Evolutionary conservation across 169 alveolate species (phyloP), one percentile per base, ranked within the genome.

Genomic region (Plasmodium malariae): DNA sequence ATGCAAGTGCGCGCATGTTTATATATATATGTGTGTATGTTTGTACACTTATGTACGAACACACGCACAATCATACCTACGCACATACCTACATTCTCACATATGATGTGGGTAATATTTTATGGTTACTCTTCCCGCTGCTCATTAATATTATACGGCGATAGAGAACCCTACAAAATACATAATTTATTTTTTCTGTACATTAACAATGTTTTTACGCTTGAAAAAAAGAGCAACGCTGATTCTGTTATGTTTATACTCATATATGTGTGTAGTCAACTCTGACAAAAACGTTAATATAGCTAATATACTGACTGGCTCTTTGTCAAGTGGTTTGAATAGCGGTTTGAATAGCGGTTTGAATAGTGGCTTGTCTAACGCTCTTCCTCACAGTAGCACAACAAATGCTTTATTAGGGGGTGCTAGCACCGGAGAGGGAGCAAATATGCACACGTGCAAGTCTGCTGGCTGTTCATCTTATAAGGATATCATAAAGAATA

Each of bases 381-480:
- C 32, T 54, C 14, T 14, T 54, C 19, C 17, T 55, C 32, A 14
- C 57, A n/a, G 26, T 1, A n/a, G 7, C 32, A 2, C 74, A 7
- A 6, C 74, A 67, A 67, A 12, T 12, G 57, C 59, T 19, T 21
- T 30, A 43, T 34, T 3, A 2, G 21, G 28, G 14, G 19, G 24
- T 6, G 5, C 48, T n/a, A n/a, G n/a, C 32, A 36, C 9, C 4
- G 68, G 51, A 36, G 14, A n/a, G 21, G 59, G 73, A 12, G 14
- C 37, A 11, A 65, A 65, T 32, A 68, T 21, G 71, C 86, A 68
- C 14, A 86, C 92, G 0, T 86, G 92, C 43, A 70, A 70, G 14
- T 24, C 92, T 5, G 92, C 92, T 26, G 92, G 92, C 5, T 86
- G 92, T 40, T 28, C 78, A 12, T 69, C 92, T 1, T 71, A 86